Evolutionary conservation across 805 yeast species (phyloP), one percentile per base, ranked within the genome.

Genomic region (Wickerhamiella dianesei): DNA sequence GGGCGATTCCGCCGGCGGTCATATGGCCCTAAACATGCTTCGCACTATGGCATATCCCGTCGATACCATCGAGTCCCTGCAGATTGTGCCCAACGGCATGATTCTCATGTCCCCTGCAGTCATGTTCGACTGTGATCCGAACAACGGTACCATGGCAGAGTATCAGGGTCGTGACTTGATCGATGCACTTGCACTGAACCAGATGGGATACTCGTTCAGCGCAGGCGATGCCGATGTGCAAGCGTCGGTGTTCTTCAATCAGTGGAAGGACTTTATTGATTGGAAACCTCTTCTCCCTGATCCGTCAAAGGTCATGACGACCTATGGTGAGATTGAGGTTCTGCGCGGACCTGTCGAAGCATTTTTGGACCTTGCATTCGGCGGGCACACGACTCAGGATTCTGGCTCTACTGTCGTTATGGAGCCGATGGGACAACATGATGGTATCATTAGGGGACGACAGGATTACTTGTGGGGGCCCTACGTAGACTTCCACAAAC

Each of bases 271-370:
- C 18, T 35, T 32, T 29, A 8, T n/a, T 13, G 39, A 37, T 29
- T 48, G 48, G 51, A 17, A 21, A 18, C 21, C 14, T 13, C 3
- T 36, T n/a, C 42, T 48, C 21, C 51, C 51, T 32, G 20, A 43
- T 13, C 16, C 40, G n/a, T 9, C 20, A 9, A 22, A 40, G 18
- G 18, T 41, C 17, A 16, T 45, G n/a, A 21, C 46, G 21, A 39
- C 39, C 21, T 49, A 45, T 44, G 56, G 56, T 20, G 49, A 41
- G 32, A 22, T 25, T 17, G 56, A 53, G 47, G 21, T 50, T 5
- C 40, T 53, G 17, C 42, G 50, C 1, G 53, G 47, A 21, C 40
- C 42, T 22, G 45, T 48, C 41, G 37, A 20, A 16, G 43, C 48
- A 14, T 36, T 14, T 8, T n/a, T 36, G 16, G 39, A 36, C 14